Conservation (phyloP, 1,284 basidiomycete genomes). For the Entoloma clypeatum region DNA sequence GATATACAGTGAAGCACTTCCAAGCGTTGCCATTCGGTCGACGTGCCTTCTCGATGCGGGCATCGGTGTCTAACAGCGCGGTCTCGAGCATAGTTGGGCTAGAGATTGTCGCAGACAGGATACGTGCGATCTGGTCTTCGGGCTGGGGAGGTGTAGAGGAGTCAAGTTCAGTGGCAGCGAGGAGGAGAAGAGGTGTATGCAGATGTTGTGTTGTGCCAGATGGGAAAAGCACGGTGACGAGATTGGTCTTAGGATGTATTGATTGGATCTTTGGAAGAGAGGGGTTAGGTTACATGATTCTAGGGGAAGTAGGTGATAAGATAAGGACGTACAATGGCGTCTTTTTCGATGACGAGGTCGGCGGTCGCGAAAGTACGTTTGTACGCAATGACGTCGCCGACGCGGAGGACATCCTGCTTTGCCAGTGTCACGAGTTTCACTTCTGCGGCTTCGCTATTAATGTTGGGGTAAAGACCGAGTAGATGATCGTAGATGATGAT, state of each 20-base stretch:
- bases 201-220: constrained; percentile 35
- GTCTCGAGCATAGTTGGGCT: constrained; percentile 48
- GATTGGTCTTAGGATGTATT: constrained; percentile 38
- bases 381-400: constrained; percentile 52
- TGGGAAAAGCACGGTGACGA: constrained; percentile 41
- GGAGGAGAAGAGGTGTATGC: constrained; percentile 37
- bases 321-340: constrained; percentile 41
- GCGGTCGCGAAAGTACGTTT: constrained; percentile 39
- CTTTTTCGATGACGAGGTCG: constrained; percentile 45
- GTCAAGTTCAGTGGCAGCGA: too few species aligned
- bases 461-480: background rate
- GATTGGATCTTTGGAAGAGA: constrained; percentile 37
- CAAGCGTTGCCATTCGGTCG: constrained; percentile 48
- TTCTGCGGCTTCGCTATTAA: constrained; percentile 34
- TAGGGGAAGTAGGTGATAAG: constrained; percentile 1
- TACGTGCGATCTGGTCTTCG: constrained; percentile 25
- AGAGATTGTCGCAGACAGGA: constrained; percentile 37
- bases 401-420: constrained; percentile 40
- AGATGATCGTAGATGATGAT: background rate
- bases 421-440: constrained; percentile 42
- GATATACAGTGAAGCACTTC: constrained; percentile 50
- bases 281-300: background rate
- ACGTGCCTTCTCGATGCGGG: constrained; percentile 36
- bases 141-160: constrained; percentile 27
- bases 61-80: constrained; percentile 47